These are phyloP conservation scores for Talaromyces ruber DNA, from an alignment of 495 filamentous ascomycete genomes.

Conservation along the genomic window DNA sequence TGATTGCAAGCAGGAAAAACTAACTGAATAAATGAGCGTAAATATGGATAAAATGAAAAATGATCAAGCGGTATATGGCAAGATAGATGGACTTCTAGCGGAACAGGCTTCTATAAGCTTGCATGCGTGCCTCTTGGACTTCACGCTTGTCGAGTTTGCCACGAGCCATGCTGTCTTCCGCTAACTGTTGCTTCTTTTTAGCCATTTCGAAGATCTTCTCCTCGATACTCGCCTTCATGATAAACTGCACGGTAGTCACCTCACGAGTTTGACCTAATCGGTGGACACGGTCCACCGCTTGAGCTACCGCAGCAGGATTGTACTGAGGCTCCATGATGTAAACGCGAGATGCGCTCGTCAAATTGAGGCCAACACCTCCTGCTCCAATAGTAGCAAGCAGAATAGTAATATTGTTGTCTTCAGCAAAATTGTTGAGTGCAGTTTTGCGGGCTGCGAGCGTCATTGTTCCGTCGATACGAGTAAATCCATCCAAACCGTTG, in stretches of 20 bases:
- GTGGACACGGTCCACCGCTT: constrained; percentile 91
- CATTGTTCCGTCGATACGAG: constrained; percentile 89
- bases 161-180: constrained; percentile 73
- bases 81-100: constrained; percentile 32
- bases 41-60: constrained; percentile 1
- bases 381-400: constrained; percentile 89
- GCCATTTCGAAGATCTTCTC: constrained; percentile 88
- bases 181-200: constrained; percentile 81
- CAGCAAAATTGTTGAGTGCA: constrained; percentile 67
- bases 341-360: constrained; percentile 75
- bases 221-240: constrained; percentile 87
- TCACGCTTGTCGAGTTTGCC: constrained; percentile 65
- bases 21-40: not conserved
- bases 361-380: constrained; percentile 85
- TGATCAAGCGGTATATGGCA: not conserved
- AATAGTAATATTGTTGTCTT: constrained; percentile 62
- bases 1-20: not conserved
- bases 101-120: constrained; percentile 78
- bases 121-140: constrained; percentile 63
- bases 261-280: constrained; percentile 81
- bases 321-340: constrained; percentile 98
- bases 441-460: constrained; percentile 56
- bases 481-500: constrained; percentile 50
- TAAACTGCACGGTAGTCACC: constrained; percentile 72
- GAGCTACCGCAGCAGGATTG: constrained; percentile 89